Evolutionary conservation across 2,329 filamentous ascomycete species (phyloP).

Genomic region (Dryadomyces sulphureus): DNA sequence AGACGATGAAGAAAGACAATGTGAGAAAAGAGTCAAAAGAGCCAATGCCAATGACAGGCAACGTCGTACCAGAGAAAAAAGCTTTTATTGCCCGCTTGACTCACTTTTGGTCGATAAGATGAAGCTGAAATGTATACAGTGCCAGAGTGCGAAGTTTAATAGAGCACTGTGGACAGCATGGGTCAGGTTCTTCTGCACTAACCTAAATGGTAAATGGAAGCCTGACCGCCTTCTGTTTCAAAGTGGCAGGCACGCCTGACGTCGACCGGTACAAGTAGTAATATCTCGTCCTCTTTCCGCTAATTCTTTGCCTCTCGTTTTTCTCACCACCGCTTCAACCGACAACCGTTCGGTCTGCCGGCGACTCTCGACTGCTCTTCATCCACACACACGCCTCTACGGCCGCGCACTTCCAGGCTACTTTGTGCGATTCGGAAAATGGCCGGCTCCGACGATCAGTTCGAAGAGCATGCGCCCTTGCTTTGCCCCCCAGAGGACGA

Average conservation of each 20-base stretch:
- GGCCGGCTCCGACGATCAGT: conserved; percentile 26
- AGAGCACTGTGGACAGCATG: not conserved
- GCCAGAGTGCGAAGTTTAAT: not conserved
- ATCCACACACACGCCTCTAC: too few species aligned
- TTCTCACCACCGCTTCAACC: not conserved
- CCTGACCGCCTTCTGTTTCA: not conserved
- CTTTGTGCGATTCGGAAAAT: conserved; percentile 16
- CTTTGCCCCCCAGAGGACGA: conserved; percentile 13
- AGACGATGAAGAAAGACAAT: too few species aligned
- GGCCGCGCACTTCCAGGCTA: not conserved
- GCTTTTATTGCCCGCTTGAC: not conserved
- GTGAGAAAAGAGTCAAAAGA: too few species aligned
- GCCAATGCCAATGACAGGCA: not conserved
- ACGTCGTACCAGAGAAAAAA: not conserved
- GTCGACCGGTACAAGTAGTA: not conserved
- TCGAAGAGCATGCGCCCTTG: conserved; percentile 25
- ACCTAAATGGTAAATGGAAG: not conserved
- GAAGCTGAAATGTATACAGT: not conserved
- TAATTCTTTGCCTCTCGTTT: not conserved
- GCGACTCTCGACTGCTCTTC: not conserved
- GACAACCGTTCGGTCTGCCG: not conserved
- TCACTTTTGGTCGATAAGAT: not conserved
- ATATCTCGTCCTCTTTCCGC: not conserved
- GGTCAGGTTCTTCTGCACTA: not conserved
- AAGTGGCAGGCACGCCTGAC: not conserved